Evolutionary conservation across 805 yeast species (phyloP).

Genomic region (Wickerhamomyces bovis): DNA sequence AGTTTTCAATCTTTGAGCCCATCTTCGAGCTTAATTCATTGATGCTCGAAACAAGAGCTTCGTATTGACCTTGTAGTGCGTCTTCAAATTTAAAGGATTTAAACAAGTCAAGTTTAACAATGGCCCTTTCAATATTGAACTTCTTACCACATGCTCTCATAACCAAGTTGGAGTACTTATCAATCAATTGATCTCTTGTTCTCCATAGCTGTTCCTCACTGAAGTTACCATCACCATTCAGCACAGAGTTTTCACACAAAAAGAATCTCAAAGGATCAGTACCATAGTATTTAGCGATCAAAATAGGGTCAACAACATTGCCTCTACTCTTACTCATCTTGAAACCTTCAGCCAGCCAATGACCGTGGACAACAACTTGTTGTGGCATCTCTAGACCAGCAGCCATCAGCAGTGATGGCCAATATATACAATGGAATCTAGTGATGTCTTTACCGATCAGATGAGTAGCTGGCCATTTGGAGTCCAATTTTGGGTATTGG

Average conservation of each 20-base stretch:
- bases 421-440: slow-evolving; percentile 83
- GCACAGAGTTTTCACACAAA: slow-evolving; percentile 65
- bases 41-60: slow-evolving; percentile 27
- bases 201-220: slow-evolving; percentile 47
- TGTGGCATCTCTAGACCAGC: slow-evolving; percentile 67
- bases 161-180: slow-evolving; percentile 77
- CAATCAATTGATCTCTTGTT: slow-evolving; percentile 61
- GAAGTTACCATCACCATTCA: slow-evolving; percentile 77
- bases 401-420: slow-evolving; percentile 91
- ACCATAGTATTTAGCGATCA: slow-evolving; percentile 57
- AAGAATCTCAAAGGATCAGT: slow-evolving; percentile 71
- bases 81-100: slow-evolving; percentile 7
- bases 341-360: slow-evolving; percentile 84
- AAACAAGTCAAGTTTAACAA: slow-evolving; percentile 6
- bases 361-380: slow-evolving; percentile 83
- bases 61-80: slow-evolving; percentile 5
- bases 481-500: slow-evolving; percentile 43
- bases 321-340: slow-evolving; percentile 94
- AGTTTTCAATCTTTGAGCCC: slow-evolving; percentile 36
- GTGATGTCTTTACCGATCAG: slow-evolving; percentile 88
- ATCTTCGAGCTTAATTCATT: slow-evolving; percentile 33
- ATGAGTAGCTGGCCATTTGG: slow-evolving; percentile 43
- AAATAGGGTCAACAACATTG: slow-evolving; percentile 88
- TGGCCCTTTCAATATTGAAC: slow-evolving; percentile 51
- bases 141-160: slow-evolving; percentile 68